Evolutionary conservation across 768 basidiomycete species (phyloP), one percentile per base, ranked within the genome.

Genomic region (Xerocomellus intermedius): DNA sequence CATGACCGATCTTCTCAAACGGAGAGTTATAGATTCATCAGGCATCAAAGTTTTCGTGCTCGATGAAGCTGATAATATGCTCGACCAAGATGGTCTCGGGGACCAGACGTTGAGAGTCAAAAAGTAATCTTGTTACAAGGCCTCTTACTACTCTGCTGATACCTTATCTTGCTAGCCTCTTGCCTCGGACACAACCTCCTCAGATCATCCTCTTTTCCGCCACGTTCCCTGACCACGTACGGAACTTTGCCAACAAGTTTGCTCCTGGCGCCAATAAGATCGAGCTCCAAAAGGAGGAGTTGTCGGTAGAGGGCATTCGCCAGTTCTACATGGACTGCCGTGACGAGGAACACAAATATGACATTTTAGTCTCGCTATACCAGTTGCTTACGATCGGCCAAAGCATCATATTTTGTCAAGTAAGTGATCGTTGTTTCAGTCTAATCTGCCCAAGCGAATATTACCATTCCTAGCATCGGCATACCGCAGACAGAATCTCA

Each of bases 11-110:
- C 81, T 97, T 66, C 83, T 98, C 64, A 76, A 84, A 62, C 79
- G 81, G 65, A 86, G 75, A 60, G 86, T 93, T 42, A 80, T 98
- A 54, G 91, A 98, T 65, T 76, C 87, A 16, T 81, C 79, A 45
- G 78, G 86, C 30, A 81, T 99, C 70, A 92, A 91, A 67, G 91
- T 96, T 4, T 93, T 98, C 53, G 96, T 98, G 4, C 78, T 98
- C 8, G 97, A 99, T 66, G 97, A 99, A 74, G 97, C 97, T 37
- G 97, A 99, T 73, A 97, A 98, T 73, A 98, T 98, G 96, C 77
- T 99, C 62, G 94, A 95, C 68, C 86, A 93, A 65, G 92, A 94
- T 69, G 90, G 91, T 19, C 75, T 98, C 48, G 93, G 94, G 12
- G 96, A 98, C 59, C 95, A 98, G 73, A 95, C 91, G 0, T 74